Evolutionary conservation across 352 stramenopile genomes (phyloP).

Genomic region (Phytophthora agathidicida): DNA sequence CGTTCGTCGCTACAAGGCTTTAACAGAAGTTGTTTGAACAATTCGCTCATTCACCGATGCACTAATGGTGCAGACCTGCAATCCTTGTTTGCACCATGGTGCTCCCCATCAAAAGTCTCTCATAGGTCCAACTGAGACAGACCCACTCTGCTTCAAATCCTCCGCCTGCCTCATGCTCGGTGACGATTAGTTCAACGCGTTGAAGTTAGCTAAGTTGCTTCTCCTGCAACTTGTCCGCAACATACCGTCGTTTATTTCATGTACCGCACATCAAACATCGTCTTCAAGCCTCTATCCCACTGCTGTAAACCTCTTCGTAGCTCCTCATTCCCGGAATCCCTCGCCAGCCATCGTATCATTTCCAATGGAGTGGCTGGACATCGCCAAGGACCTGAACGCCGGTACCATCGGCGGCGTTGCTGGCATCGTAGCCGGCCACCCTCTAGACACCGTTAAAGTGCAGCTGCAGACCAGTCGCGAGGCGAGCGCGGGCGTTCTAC

Average conservation of each 20-base stretch:
- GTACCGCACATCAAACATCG: background rate
- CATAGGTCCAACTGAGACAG: too few relatives aligned
- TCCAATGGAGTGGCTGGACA: constrained; percentile 81
- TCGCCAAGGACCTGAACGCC: constrained; percentile 84
- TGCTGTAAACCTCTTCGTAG: constrained; percentile 1
- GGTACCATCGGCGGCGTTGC: constrained; percentile 82
- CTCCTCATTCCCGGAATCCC: constrained; percentile 11
- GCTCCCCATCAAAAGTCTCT: too few relatives aligned
- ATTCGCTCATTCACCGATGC: too few relatives aligned
- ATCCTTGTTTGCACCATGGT: too few relatives aligned
- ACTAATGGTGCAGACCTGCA: too few relatives aligned
- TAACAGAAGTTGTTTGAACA: too few relatives aligned
- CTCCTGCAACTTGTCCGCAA: constrained; percentile 6
- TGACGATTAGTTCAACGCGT: constrained; percentile 12
- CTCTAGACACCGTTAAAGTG: constrained; percentile 89
- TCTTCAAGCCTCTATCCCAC: constrained; percentile 22
- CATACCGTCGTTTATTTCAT: background rate
- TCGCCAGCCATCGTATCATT: constrained; percentile 2
- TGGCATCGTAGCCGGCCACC: constrained; percentile 79
- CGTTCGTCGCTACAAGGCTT: too few relatives aligned
- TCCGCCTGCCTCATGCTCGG: too few relatives aligned
- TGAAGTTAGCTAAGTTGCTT: background rate
- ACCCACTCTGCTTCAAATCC: too few relatives aligned
- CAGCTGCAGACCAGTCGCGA: constrained; percentile 70
- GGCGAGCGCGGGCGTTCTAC: constrained; percentile 41